Evolutionary conservation across 768 basidiomycete species (phyloP), one percentile per base, ranked within the genome.

Genomic region (Hypsizygus marmoreus): DNA sequence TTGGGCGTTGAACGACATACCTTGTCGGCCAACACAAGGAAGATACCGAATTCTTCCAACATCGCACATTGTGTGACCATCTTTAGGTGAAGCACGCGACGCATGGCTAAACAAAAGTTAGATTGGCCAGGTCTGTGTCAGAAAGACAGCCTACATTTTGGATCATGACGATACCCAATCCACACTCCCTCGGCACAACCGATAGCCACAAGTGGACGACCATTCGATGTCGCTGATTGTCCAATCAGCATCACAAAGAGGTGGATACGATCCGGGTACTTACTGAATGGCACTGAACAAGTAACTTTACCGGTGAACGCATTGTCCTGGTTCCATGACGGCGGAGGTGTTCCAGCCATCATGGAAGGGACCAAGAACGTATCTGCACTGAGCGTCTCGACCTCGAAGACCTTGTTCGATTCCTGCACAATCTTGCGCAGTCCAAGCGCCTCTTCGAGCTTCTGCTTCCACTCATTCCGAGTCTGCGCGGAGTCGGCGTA

Each of bases 141-240:
- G 25, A 37, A n/a, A 24, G 9, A 20, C 14, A 33, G 57, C 84
- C 49, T 64, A 92, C 91, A 94, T 61, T 79, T 73, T 2, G 94
- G 86, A 64, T 95, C 89, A 52, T 91, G 88, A 30, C 91, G 81
- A 69, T 94, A 88, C 0, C 95, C 95, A 58, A 98, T 97, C 91
- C 94, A 99, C 4, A 98, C 92, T 25, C 97, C 97, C 60, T 97
- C 93, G 0, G 88, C 86, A 64, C 94, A 97, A 6, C 95, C 97
- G 55, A 97, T 85, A 0, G 95, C 92, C 30, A 97, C 88, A 11
- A 99, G 75, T 10, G 82, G 82, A 19, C 92, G 82, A 4, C 87
- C 86, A 61, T 97, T 93, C 4, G 84, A 73, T 4, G 93, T 95
- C 50, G 79, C 94, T 95, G 48, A 4, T 56, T 25, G 42, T 23